Conservation (phyloP, 345 rosid genomes). For the Ailanthus altissimus region DNA sequence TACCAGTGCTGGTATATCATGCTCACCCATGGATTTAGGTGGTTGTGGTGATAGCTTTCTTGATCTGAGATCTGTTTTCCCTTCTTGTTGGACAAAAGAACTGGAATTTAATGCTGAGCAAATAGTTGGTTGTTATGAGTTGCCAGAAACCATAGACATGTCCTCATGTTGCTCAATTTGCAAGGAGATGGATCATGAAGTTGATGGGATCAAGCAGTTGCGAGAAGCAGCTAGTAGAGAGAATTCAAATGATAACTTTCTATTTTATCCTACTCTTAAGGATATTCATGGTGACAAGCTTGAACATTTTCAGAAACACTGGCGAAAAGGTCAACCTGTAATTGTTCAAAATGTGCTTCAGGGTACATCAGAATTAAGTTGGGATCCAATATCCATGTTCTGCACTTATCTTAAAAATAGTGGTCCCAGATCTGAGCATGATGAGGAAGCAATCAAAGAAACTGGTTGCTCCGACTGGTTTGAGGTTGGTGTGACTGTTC, state of each 20-base stretch:
- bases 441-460: slow-evolving; percentile 32
- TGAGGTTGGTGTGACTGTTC: slow-evolving; percentile 60
- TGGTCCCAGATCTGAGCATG: slow-evolving; percentile 42
- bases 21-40: slow-evolving; percentile 59
- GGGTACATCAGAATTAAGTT: slow-evolving; percentile 52
- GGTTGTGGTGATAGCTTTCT: slow-evolving; percentile 60
- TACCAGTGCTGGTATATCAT: slow-evolving; percentile 39
- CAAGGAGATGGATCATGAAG: slow-evolving; percentile 44
- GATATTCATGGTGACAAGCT: slow-evolving; percentile 66
- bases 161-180: slow-evolving; percentile 69
- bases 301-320: slow-evolving; percentile 93
- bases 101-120: slow-evolving; percentile 86
- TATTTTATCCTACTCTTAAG: slow-evolving; percentile 56
- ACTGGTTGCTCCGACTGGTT: slow-evolving; percentile 70
- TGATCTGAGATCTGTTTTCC: slow-evolving; percentile 52
- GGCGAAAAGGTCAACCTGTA: slow-evolving; percentile 93
- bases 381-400: slow-evolving; percentile 91
- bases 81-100: slow-evolving; percentile 58
- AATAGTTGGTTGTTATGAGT: slow-evolving; percentile 81
- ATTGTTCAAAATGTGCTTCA: slow-evolving; percentile 69
- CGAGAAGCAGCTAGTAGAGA: slow-evolving; percentile 70
- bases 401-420: slow-evolving; percentile 71
- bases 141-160: slow-evolving; percentile 67
- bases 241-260: slow-evolving; percentile 62
- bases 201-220: slow-evolving; percentile 47